A percentile compares a stretch with the other conserved stretches of the same genome.
These are phyloP conservation scores for Pseudogymnoascus verrucosus DNA, from an alignment of 2,329 filamentous ascomycete species.

Conservation along the genomic window DNA sequence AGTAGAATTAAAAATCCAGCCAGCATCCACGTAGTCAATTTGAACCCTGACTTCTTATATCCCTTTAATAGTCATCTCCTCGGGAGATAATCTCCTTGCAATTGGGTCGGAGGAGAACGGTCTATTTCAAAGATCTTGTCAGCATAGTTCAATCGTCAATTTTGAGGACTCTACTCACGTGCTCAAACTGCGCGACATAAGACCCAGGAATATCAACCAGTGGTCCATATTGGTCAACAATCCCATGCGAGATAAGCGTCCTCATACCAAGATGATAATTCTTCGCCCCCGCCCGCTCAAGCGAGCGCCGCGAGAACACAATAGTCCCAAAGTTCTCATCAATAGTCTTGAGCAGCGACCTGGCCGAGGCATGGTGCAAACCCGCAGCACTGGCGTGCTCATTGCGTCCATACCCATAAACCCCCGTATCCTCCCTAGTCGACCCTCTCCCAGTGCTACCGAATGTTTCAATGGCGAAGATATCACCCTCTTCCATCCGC, in stretches of 20 bases:
- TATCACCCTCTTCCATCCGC: conserved; percentile 51
- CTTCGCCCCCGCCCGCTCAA: conserved; percentile 54
- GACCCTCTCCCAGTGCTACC: conserved; percentile 45
- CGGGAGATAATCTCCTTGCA: conserved; percentile 46
- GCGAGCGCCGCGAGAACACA: conserved; percentile 53
- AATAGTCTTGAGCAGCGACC: conserved; percentile 49
- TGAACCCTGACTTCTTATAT: neutral
- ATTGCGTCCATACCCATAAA: conserved; percentile 45
- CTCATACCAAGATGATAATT: conserved; percentile 53
- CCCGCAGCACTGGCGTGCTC: conserved; percentile 30
- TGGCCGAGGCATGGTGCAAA: conserved; percentile 44
- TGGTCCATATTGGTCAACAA: conserved; percentile 49
- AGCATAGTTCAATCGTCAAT: neutral
- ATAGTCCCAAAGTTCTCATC: conserved; percentile 55
- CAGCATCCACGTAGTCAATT: neutral
- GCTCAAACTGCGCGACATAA: conserved; percentile 58
- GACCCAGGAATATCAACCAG: conserved; percentile 51
- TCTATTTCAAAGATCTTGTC: conserved; percentile 28
- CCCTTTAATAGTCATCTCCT: conserved; percentile 41
- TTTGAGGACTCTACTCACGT: conserved; percentile 27
- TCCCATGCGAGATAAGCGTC: conserved; percentile 45
- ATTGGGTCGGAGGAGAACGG: conserved; percentile 37
- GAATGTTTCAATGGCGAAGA: conserved; percentile 52
- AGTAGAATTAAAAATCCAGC: neutral
- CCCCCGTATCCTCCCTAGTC: conserved; percentile 39